Evolutionary conservation across 192 early-diverging fungal genomes (phyloP), one percentile per base, ranked within the genome.

Genomic region (Coemansia sp.): DNA sequence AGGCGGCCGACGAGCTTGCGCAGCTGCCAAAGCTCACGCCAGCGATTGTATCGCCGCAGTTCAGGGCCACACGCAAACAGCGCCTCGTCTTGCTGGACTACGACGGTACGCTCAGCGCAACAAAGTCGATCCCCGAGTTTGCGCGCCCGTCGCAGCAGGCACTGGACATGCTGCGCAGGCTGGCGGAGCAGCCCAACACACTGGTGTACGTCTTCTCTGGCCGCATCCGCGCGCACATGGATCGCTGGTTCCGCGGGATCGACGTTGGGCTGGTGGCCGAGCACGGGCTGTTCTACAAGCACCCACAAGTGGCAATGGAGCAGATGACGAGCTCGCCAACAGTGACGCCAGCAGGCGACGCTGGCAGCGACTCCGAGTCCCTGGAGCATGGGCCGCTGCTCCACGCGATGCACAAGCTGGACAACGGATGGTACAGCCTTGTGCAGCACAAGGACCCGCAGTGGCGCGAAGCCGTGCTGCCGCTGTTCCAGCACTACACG

Each of bases 211-310:
- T 99, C 38, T 84, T 98, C 8, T 96, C 94, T 36, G 98, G 98
- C 7, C 93, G 98, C 36, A 90, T 89, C 12, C 87, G 98, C 20
- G 84, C 86, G 15, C 91, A 95, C 72, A 85, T 99, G 71, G 97
- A 95, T 66, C 61, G 78, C 21, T 99, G 98, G 98, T 98, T 99
- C 75, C 84, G 79, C 20, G 90, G 87, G 30, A 86, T 92, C 36
- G 91, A 88, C 62, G 89, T 99, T 8, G 98, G 98, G 30, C 86
- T 99, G 23, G 92, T 90, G 14, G 94, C 98, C 24, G 98, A 99
- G 84, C 98, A 99, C 72, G 98, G 98, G 10, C 94, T 95, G 72
- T 99, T 99, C 84, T 97, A 93, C 85, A 88, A 90, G 60, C 98
- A 99, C 74, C 97, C 98, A 26, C 80, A 80, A 14, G 78, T 75